Conservation (phyloP, 306 rosid genomes). For the cucumber (Cucumis sativus) region Cucumber_9930_V3 NC_026655.2:1342501-1343000, state of each 20-base stretch:
- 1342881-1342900: conserved; percentile 70
- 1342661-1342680: conserved; percentile 75
- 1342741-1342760: conserved; percentile 55
- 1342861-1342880: conserved; percentile 63
- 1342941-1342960: conserved; percentile 37
- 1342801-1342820: conserved; percentile 28
- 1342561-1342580: conserved; percentile 72
- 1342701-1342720: conserved; percentile 55
- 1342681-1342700: conserved; percentile 52
- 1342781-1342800: conserved; percentile 26
- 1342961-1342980: conserved; percentile 58
- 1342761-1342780: conserved; percentile 69
- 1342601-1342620: conserved; percentile 63
- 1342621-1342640: conserved; percentile 78
- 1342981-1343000: conserved; percentile 68
- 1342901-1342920: conserved; percentile 48
- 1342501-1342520: conserved; percentile 60
- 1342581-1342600: conserved; percentile 72
- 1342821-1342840: conserved; percentile 23
- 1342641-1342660: conserved; percentile 60
- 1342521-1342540: conserved; percentile 58
- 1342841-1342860: conserved; percentile 47
- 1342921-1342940: conserved; percentile 28
- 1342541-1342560: conserved; percentile 51
- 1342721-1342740: conserved; percentile 67